A percentile compares a stretch with the other conserved stretches of the same genome.
These are phyloP conservation scores for Aureobasidium melanogenum DNA, from an alignment of 2,329 filamentous ascomycete genomes.

Conservation along the genomic window DNA sequence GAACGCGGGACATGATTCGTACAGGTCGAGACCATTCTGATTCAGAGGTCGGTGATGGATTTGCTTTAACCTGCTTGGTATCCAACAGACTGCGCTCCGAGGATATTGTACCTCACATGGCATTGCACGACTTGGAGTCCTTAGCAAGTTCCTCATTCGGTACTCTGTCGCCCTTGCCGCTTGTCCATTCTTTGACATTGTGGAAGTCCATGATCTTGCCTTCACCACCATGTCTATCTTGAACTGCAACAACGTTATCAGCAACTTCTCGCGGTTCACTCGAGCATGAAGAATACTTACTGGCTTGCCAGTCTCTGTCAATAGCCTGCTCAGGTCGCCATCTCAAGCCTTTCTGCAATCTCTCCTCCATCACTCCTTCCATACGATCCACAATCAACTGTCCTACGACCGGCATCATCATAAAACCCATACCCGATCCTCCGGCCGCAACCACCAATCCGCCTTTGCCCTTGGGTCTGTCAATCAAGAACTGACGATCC, in stretches of 20 bases:
- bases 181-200: conserved; percentile 6
- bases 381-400: conserved; percentile 41
- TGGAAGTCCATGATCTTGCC: conserved; percentile 9
- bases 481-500: conserved; percentile 46
- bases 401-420: conserved; percentile 44
- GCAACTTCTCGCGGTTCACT: neutral
- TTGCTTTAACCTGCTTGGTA: neutral
- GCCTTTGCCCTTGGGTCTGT: conserved; percentile 36
- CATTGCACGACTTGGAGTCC: neutral
- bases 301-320: conserved; percentile 37
- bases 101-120: neutral
- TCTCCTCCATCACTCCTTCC: conserved; percentile 35
- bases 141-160: neutral
- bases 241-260: neutral
- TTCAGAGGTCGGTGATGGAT: neutral
- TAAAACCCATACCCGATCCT: conserved; percentile 46
- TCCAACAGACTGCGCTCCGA: neutral
- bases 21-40: neutral
- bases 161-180: neutral
- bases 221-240: conserved; percentile 9
- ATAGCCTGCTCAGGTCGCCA: conserved; percentile 46
- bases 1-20: neutral
- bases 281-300: neutral
- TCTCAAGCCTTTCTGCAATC: conserved; percentile 35
- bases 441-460: conserved; percentile 43